Evolutionary conservation across 371 early-diverging fungal species (phyloP).

Genomic region (Batkoa obscura): DNA sequence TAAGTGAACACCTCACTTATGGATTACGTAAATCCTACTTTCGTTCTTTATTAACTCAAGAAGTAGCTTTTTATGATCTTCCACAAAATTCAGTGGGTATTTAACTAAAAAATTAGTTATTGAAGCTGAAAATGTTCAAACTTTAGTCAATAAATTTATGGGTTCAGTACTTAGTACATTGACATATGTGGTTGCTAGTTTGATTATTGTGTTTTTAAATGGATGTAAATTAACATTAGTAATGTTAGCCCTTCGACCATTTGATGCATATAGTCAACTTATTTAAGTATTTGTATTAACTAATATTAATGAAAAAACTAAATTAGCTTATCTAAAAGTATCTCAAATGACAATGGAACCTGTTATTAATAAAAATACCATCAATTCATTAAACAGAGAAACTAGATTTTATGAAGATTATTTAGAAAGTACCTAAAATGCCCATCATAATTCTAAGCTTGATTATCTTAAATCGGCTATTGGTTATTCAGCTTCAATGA

Average conservation of each 20-base stretch:
- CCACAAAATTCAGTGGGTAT: conserved; percentile 66
- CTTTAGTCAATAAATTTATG: conserved; percentile 42
- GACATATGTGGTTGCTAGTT: conserved; percentile 20
- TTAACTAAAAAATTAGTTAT: conserved; percentile 60
- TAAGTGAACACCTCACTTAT: conserved; percentile 30
- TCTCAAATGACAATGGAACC: conserved; percentile 68
- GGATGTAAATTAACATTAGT: conserved; percentile 81
- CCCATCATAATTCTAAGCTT: conserved; percentile 35
- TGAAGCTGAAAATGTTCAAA: conserved; percentile 51
- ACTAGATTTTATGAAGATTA: conserved; percentile 34
- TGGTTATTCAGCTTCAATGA: conserved; percentile 47
- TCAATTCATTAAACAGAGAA: conserved; percentile 65
- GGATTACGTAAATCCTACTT: conserved; percentile 33
- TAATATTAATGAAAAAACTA: conserved; percentile 34
- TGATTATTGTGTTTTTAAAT: conserved; percentile 31
- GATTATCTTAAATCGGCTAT: conserved; percentile 31
- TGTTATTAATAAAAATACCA: conserved; percentile 66
- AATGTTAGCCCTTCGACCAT: conserved; percentile 23
- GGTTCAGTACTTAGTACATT: conserved; percentile 35
- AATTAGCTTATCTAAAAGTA: conserved; percentile 43
- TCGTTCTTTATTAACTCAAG: conserved; percentile 45
- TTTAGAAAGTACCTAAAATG: conserved; percentile 28
- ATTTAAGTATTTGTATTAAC: conserved; percentile 14
- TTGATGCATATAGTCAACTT: conserved; percentile 20
- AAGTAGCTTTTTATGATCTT: conserved; percentile 72